Evolutionary conservation across 1,139 yeast genomes (phyloP), one percentile per base, ranked within the genome.

Genomic region (Sugiyamaella castrensis): DNA sequence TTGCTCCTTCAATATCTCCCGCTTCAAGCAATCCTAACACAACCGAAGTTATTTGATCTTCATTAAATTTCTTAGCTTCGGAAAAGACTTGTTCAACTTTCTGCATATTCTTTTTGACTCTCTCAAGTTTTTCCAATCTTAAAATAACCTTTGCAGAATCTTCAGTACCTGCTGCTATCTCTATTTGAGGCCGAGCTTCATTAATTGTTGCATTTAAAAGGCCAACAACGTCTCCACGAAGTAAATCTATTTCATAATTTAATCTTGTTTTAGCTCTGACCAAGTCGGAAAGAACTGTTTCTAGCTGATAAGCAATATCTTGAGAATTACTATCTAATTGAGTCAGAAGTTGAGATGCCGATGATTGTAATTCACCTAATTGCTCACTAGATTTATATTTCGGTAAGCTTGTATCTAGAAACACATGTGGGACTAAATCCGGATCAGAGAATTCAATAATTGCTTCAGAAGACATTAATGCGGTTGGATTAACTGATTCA

Each of bases 221-320:
- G 10, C 59, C 58, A 8, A 53, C 53, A 9, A 66, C 61, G 34
- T 70, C 72, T 42, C 60, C 57, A 12, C 61, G 56, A 26, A 69
- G 58, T 42, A 68, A 58, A 42, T 68, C 71, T 15, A 67, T 58
- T 49, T 67, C 69, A 53, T 68, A 67, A 37, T 57, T 60, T 27
- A 68, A 56, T n/a, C 69, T 53, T 34, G 63, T 60, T 30, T 64
- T 66, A 24, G 65, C 57, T 33, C 59, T 52, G 37, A 55, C 49
- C 12, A 69, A 59, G 28, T 58, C 63, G 6, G 56, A 57, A 28
- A 69, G 59, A 13, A 62, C 53, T 4, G 51, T 46, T 37, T 64
- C 65, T 37, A 69, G 60, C 46, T 61, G 60, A 56, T 58, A 56
- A 2, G 68, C 64, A 24, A 68, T 56, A 34, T 61, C 66, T 49